Conservation (phyloP, 768 basidiomycete genomes). For the Sarcodon aspratus region DNA sequence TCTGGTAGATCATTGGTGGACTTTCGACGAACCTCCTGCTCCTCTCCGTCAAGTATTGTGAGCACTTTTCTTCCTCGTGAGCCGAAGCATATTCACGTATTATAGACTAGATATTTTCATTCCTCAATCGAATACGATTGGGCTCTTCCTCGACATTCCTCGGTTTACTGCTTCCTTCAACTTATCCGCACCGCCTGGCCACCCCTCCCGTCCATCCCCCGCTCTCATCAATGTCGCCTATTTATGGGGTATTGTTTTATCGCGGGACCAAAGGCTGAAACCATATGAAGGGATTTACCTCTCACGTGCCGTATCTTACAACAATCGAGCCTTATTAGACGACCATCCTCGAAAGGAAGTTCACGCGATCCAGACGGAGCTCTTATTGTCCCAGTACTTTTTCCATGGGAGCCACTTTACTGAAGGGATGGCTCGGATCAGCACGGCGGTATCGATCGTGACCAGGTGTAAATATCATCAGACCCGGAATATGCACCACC, state of each 20-base stretch:
- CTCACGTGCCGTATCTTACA: slow-evolving; percentile 33
- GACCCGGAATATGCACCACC: slow-evolving; percentile 7
- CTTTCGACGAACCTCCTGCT: slow-evolving; percentile 4
- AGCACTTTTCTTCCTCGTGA: neutral
- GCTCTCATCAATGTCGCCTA: slow-evolving; percentile 32
- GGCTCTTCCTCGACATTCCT: slow-evolving; percentile 49
- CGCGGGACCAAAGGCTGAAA: slow-evolving; percentile 10
- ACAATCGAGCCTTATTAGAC: slow-evolving; percentile 5
- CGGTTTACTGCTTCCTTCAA: slow-evolving; percentile 29
- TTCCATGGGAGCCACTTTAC: slow-evolving; percentile 14
- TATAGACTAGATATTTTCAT: slow-evolving; percentile 47
- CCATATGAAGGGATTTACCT: slow-evolving; percentile 29
- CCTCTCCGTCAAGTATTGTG: slow-evolving; percentile 7
- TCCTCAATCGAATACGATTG: slow-evolving; percentile 44
- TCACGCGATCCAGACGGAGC: slow-evolving; percentile 19
- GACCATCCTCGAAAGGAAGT: slow-evolving; percentile 24
- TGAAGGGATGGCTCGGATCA: slow-evolving; percentile 19
- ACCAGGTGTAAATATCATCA: slow-evolving; percentile 18
- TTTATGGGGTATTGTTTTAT: slow-evolving; percentile 23
- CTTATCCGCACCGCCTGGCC: slow-evolving; percentile 12
- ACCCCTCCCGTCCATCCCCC: slow-evolving; percentile 16
- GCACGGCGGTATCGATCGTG: slow-evolving; percentile 18
- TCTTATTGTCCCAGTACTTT: slow-evolving; percentile 20
- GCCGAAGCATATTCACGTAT: neutral
- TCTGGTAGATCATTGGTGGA: neutral